phyloP scores from a whole-genome alignment of 805 yeast genomes.

The Myxozyma melibiosi region DNA sequence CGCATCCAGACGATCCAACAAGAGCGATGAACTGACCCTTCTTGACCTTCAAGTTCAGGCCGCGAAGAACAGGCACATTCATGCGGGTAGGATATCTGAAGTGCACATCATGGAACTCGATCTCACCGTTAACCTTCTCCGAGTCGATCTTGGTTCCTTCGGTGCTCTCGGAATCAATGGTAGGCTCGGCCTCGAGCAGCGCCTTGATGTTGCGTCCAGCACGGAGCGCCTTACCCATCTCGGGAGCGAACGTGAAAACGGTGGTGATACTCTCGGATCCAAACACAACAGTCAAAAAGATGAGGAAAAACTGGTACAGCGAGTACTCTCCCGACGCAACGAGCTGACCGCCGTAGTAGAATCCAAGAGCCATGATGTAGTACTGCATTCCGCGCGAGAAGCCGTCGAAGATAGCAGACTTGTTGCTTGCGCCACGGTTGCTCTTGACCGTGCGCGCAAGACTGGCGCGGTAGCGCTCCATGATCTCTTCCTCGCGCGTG shows the following conservation, averaged over 20 bases:
- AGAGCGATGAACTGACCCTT: slow-evolving; percentile 85
- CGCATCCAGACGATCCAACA: slow-evolving; percentile 81
- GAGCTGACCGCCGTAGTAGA: slow-evolving; percentile 48
- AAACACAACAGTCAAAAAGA: slow-evolving; percentile 45
- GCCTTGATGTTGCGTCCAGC: slow-evolving; percentile 44
- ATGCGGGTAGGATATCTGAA: slow-evolving; percentile 42
- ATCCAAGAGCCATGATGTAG: slow-evolving; percentile 48
- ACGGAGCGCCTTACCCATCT: slow-evolving; percentile 48
- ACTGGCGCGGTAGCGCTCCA: slow-evolving; percentile 38
- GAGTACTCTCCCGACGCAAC: slow-evolving; percentile 40
- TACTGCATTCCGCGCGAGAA: slow-evolving; percentile 47
- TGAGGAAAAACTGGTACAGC: slow-evolving; percentile 44
- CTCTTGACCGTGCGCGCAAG: slow-evolving; percentile 35
- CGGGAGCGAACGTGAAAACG: slow-evolving; percentile 48
- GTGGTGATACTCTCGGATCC: slow-evolving; percentile 49
- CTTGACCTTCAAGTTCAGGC: slow-evolving; percentile 47
- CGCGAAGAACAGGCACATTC: slow-evolving; percentile 37
- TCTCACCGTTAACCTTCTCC: slow-evolving; percentile 49
- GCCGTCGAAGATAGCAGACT: slow-evolving; percentile 43
- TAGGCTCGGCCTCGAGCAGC: slow-evolving; percentile 42
- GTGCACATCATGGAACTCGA: slow-evolving; percentile 49
- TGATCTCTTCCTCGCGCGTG: slow-evolving; percentile 48
- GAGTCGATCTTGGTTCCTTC: slow-evolving; percentile 39
- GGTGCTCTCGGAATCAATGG: slow-evolving; percentile 41
- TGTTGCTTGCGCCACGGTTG: slow-evolving; percentile 39